Evolutionary conservation across 352 stramenopile genomes (phyloP).

Genomic region (Globisporangium barbulae): DNA sequence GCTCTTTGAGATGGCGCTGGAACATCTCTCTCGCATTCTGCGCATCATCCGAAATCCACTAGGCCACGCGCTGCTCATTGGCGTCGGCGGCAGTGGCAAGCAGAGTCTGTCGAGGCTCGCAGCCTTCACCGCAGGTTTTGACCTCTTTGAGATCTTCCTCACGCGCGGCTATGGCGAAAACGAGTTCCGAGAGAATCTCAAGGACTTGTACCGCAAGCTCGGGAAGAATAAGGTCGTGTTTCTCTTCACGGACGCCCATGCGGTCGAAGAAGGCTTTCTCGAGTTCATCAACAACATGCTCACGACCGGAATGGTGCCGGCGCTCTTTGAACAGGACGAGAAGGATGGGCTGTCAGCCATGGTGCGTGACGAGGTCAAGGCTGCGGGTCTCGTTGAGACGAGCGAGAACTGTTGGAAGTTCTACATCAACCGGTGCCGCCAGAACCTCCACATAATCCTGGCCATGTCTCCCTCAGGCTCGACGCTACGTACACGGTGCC

Average conservation of each 20-base stretch:
- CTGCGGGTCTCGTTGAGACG: slow-evolving; percentile 85
- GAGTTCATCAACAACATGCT: slow-evolving; percentile 98
- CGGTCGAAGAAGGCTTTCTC: slow-evolving; percentile 95
- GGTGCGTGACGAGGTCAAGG: slow-evolving; percentile 89
- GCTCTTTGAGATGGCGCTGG: slow-evolving; percentile 95
- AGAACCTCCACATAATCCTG: slow-evolving; percentile 94
- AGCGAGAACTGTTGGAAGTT: slow-evolving; percentile 94
- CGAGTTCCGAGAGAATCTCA: slow-evolving; percentile 94
- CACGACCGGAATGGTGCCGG: slow-evolving; percentile 92
- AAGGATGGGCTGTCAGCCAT: slow-evolving; percentile 80
- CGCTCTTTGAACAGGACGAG: slow-evolving; percentile 92
- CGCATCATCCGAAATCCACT: slow-evolving; percentile 91
- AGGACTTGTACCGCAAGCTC: slow-evolving; percentile 91
- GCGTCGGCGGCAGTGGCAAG: slow-evolving; percentile 93
- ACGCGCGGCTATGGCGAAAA: slow-evolving; percentile 91
- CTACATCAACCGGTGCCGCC: slow-evolving; percentile 91
- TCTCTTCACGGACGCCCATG: slow-evolving; percentile 95
- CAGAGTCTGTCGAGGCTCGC: slow-evolving; percentile 92
- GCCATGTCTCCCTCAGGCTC: slow-evolving; percentile 94
- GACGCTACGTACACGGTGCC: slow-evolving; percentile 91
- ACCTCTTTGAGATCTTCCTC: slow-evolving; percentile 94
- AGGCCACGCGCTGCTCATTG: slow-evolving; percentile 92
- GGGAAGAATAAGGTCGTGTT: slow-evolving; percentile 90
- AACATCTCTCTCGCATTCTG: slow-evolving; percentile 91
- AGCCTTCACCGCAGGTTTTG: slow-evolving; percentile 91